Evolutionary conservation across 176 grass and related monocot genomes (phyloP), one percentile per base, ranked within the genome.

Genomic region (Guadua angustifolia): DNA sequence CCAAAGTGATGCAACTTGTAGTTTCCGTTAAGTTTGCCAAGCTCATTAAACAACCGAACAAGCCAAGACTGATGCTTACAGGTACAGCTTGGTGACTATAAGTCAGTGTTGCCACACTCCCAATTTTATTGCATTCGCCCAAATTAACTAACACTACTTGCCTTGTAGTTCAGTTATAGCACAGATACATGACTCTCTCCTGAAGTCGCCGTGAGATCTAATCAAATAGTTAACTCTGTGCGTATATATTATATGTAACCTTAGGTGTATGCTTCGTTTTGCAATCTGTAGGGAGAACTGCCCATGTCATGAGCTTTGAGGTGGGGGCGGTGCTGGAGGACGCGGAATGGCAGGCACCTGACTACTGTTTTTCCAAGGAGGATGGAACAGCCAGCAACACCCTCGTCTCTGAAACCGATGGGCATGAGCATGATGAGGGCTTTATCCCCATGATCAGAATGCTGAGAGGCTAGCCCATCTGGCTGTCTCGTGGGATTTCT

Each of bases 251-350:
- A 2, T 19, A 64, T 45, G 9, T 32, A 49, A 21, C 7, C 8
- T 46, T 12, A 35, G 15, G 25, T 5, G 60, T 4, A n/a, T 3
- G 13, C 13, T 59, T 11, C 32, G 53, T 72, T 63, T 51, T 26
- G 0, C 44, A 42, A 45, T 45, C 7, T 76, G 1, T 56, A 67
- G 49, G 77, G 36, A 24, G 63, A 53, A 81, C 5, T 22, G 17
- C 69, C 2, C 13, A 85, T 14, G 82, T 88, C 22, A 93, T 93
- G 78, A 88, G 42, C 52, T 93, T 93, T 0, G 73, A 88, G 83
- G 44, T 53, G 4, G 78, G 12, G 78, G 29, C 18, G 0, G 58
- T 74, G 19, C 88, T 88, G 15, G 88, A 90, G 18, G 85, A 87
- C 7, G 50, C 66, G 1, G 58, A 32, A 10, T 90, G 81, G 88